phyloP scores from a whole-genome alignment of 2,329 filamentous ascomycete species.

The Trichoderma breve region DNA sequence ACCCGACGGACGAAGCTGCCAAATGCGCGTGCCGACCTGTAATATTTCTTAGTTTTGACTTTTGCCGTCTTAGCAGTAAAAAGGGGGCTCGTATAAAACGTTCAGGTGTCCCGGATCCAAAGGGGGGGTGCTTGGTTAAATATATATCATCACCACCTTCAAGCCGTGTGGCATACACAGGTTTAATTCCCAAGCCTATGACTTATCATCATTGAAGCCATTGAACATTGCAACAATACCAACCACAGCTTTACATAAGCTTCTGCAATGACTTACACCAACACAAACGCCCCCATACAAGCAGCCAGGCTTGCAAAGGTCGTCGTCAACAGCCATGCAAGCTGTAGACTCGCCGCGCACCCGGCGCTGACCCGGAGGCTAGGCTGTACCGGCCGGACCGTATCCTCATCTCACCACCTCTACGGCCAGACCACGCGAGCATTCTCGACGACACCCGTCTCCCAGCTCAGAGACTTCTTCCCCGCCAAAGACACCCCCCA shows the following conservation, averaged over 20 bases:
- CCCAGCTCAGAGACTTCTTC: constrained; percentile 59
- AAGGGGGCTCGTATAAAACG: background rate
- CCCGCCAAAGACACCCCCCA: constrained; percentile 58
- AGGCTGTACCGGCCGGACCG: constrained; percentile 22
- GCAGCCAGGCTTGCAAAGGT: constrained; percentile 26
- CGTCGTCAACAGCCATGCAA: constrained; percentile 12
- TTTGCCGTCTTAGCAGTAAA: background rate
- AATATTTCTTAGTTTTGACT: background rate
- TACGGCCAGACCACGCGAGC: constrained; percentile 27
- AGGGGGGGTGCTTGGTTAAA: background rate
- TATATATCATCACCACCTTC: background rate
- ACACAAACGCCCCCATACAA: constrained; percentile 25
- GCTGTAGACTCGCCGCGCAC: constrained; percentile 12
- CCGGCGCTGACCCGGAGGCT: constrained; percentile 20
- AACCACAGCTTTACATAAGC: background rate
- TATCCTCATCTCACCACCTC: background rate
- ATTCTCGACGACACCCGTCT: constrained; percentile 51
- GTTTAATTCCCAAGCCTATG: background rate
- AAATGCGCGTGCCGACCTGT: background rate
- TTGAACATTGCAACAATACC: background rate
- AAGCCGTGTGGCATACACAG: background rate
- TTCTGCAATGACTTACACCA: background rate
- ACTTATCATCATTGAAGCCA: background rate
- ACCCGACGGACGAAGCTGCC: background rate
- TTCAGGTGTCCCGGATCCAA: background rate